Evolutionary conservation across 768 basidiomycete species (phyloP).

Genomic region (Coprinopsis strossmayeri): DNA sequence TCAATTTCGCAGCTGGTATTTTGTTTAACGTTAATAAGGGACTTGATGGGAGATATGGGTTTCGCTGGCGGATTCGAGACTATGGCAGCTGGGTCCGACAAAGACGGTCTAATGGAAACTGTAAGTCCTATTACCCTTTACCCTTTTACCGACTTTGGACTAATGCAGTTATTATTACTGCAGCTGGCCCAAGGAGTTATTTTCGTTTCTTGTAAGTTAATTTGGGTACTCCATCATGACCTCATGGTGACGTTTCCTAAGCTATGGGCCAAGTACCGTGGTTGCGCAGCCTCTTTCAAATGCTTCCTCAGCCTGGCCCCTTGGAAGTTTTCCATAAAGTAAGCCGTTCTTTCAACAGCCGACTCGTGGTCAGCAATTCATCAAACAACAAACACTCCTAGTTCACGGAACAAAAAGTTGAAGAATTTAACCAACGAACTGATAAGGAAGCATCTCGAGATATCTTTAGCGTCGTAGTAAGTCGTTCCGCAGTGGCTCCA

Average conservation of each 20-base stretch:
- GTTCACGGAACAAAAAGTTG: slow-evolving; percentile 12
- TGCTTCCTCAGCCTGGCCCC: slow-evolving; percentile 15
- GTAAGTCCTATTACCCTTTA: background rate
- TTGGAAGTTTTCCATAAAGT: slow-evolving; percentile 16
- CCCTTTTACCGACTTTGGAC: background rate
- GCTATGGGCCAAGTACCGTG: slow-evolving; percentile 20
- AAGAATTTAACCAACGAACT: slow-evolving; percentile 10
- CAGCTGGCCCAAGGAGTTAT: slow-evolving; percentile 15
- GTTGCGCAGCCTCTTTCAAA: slow-evolving; percentile 14
- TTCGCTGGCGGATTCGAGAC: slow-evolving; percentile 22
- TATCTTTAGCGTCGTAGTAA: slow-evolving; percentile 18
- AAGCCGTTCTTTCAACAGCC: background rate
- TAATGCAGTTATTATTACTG: background rate
- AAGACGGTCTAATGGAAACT: slow-evolving; percentile 20
- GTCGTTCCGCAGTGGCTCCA: background rate
- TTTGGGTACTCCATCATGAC: background rate
- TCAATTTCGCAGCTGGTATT: background rate
- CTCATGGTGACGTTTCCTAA: background rate
- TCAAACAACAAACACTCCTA: too few relatives aligned
- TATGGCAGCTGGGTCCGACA: slow-evolving; percentile 17
- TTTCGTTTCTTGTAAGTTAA: slow-evolving; percentile 14
- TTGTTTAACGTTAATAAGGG: slow-evolving; percentile 11
- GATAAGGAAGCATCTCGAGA: slow-evolving; percentile 9
- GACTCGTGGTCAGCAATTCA: background rate
- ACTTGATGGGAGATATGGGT: slow-evolving; percentile 21